Conservation (phyloP, 2,329 filamentous ascomycete species). For the Aspergillus felis region DNA sequence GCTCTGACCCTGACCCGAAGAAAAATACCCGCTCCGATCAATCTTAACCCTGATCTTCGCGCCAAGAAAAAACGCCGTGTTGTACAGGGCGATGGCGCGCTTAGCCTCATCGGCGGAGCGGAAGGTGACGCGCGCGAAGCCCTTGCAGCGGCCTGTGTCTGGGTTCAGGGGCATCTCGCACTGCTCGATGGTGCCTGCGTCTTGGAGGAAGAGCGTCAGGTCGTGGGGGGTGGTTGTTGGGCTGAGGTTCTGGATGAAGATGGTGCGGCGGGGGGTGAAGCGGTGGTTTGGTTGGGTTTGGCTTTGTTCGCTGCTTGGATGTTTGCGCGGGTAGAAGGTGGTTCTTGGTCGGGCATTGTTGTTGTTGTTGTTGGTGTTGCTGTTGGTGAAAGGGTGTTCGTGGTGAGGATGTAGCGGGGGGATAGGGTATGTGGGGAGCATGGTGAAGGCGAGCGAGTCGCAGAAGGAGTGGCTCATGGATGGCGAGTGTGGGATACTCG, state of each 20-base stretch:
- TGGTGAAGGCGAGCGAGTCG: conserved; percentile 22
- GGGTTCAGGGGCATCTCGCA: conserved; percentile 29
- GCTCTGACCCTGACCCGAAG: conserved; percentile 4
- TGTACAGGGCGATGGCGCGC: conserved; percentile 29
- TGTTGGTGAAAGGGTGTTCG: not conserved
- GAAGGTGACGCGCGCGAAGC: conserved; percentile 30
- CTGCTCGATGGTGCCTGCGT: conserved; percentile 27
- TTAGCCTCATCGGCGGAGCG: conserved; percentile 33
- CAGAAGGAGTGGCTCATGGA: conserved; percentile 25
- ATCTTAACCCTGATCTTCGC: conserved; percentile 32
- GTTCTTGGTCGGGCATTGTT: not conserved
- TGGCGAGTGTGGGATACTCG: conserved; percentile 26
- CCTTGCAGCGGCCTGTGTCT: conserved; percentile 17
- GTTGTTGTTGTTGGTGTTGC: conserved; percentile 2
- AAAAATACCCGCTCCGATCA: conserved; percentile 18
- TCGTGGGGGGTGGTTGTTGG: conserved; percentile 25
- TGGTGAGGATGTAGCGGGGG: conserved; percentile 11
- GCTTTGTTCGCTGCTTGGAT: not conserved
- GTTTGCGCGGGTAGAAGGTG: conserved; percentile 4
- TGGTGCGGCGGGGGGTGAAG: conserved; percentile 14
- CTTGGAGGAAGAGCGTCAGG: conserved; percentile 26
- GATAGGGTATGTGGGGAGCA: conserved; percentile 28
- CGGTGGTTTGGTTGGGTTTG: not conserved
- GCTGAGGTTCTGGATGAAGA: conserved; percentile 29
- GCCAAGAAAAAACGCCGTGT: conserved; percentile 32